These are phyloP conservation scores for Candida orba DNA, from an alignment of 805 yeast genomes.

Conservation along the genomic window DNA sequence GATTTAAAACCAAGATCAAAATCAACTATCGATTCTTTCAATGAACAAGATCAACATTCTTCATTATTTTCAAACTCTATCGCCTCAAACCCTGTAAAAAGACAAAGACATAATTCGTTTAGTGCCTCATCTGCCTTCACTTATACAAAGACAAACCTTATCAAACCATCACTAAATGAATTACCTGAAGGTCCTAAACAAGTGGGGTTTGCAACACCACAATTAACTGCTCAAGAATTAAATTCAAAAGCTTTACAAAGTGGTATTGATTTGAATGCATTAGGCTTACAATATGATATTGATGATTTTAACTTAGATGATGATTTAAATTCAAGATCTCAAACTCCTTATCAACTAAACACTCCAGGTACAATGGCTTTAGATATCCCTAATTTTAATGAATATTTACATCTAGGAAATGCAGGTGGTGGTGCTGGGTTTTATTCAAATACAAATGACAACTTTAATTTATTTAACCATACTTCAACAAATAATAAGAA, in stretches of 20 bases:
- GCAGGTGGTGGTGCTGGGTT: slow-evolving; percentile 37
- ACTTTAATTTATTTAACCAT: slow-evolving; percentile 16
- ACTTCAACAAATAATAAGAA: background rate
- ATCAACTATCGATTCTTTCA: slow-evolving; percentile 2
- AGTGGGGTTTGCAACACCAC: slow-evolving; percentile 81
- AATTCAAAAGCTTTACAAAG: slow-evolving; percentile 26
- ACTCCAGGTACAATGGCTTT: slow-evolving; percentile 9
- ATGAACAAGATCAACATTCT: background rate
- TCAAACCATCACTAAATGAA: slow-evolving; percentile 7
- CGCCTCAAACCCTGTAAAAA: slow-evolving; percentile 9
- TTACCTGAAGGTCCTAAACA: slow-evolving; percentile 50
- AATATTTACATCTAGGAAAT: slow-evolving; percentile 32
- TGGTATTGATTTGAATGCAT: slow-evolving; percentile 31
- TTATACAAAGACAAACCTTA: slow-evolving; percentile 19
- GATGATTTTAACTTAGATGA: slow-evolving; percentile 16
- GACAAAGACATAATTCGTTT: slow-evolving; percentile 37
- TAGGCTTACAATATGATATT: slow-evolving; percentile 27
- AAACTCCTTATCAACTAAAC: slow-evolving; percentile 15
- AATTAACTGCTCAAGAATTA: slow-evolving; percentile 44
- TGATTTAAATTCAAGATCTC: background rate
- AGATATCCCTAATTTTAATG: slow-evolving; percentile 31
- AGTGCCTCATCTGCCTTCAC: slow-evolving; percentile 35
- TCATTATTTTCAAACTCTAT: slow-evolving; percentile 1
- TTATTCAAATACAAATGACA: slow-evolving; percentile 11
- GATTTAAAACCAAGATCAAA: background rate